Conservation (phyloP, 192 early-diverging fungal species). For the Podila epicladia region DNA sequence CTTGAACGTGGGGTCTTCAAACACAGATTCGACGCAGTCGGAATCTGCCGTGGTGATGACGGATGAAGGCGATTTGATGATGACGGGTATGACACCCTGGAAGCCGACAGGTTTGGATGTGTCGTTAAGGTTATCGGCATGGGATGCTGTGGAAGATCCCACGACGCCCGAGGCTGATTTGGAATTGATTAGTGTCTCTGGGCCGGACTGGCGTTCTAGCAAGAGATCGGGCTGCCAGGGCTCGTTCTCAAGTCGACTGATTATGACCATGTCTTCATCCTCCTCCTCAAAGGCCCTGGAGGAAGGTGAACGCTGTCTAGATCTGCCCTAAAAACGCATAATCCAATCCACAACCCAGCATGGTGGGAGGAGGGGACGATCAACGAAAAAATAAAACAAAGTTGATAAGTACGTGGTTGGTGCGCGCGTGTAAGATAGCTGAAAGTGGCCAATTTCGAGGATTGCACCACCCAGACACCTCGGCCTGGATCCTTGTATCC, state of each 20-base stretch:
- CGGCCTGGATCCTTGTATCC: too few species aligned
- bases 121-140: neutral
- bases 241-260: slow-evolving; percentile 42
- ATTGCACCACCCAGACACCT: too few species aligned
- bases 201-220: slow-evolving; percentile 32
- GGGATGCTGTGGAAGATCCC: neutral
- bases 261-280: slow-evolving; percentile 45
- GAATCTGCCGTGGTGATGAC: slow-evolving; percentile 40
- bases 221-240: slow-evolving; percentile 51
- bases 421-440: too few species aligned
- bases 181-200: neutral
- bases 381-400: neutral
- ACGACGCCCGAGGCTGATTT: neutral
- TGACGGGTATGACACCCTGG: slow-evolving; percentile 35
- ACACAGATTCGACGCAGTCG: slow-evolving; percentile 27
- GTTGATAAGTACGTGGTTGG: neutral
- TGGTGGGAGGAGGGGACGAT: neutral
- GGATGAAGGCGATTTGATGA: slow-evolving; percentile 40
- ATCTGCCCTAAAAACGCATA: slow-evolving; percentile 18
- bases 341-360: too few species aligned
- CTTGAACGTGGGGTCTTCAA: slow-evolving; percentile 17
- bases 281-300: slow-evolving; percentile 27
- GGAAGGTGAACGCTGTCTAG: slow-evolving; percentile 17
- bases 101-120: slow-evolving; percentile 2
- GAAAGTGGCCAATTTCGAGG: too few species aligned